These are phyloP conservation scores for Cubamyces sp. DNA, from an alignment of 768 basidiomycete genomes.

Conservation along the genomic window DNA sequence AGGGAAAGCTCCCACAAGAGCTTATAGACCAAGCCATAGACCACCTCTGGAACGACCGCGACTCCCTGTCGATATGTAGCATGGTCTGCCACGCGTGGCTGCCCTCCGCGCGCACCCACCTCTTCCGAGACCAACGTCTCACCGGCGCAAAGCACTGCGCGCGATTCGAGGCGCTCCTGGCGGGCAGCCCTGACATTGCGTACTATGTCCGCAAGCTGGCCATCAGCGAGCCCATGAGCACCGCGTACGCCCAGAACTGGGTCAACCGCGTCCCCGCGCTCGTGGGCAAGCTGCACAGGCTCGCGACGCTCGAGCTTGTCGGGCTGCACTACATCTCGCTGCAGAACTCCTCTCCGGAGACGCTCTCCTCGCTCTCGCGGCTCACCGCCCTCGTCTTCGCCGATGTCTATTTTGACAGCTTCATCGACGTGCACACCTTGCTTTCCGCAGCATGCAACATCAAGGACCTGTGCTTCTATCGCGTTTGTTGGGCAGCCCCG, in stretches of 20 bases:
- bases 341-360: conserved; percentile 3
- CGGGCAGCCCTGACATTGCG: conserved; percentile 23
- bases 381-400: conserved; percentile 22
- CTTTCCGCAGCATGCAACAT: conserved; percentile 19
- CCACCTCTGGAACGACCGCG: conserved; percentile 34
- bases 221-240: conserved; percentile 22
- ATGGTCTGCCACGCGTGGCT: conserved; percentile 27
- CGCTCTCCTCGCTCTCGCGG: conserved; percentile 8
- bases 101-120: conserved; percentile 31
- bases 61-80: conserved; percentile 28
- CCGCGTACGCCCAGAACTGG: conserved; percentile 22
- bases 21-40: conserved; percentile 35
- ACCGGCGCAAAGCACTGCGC: conserved; percentile 13
- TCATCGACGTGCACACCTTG: conserved; percentile 16
- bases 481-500: conserved; percentile 21
- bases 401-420: conserved; percentile 25
- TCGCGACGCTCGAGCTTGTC: conserved; percentile 21
- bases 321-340: conserved; percentile 21
- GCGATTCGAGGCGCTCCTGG: conserved; percentile 26
- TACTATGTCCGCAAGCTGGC: conserved; percentile 28
- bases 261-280: conserved; percentile 19
- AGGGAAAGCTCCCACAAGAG: conserved; percentile 31
- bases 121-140: conserved; percentile 31
- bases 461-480: conserved; percentile 20
- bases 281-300: conserved; percentile 7